Conservation (phyloP, 306 rosid species). For the Castanea mollissima region DNA sequence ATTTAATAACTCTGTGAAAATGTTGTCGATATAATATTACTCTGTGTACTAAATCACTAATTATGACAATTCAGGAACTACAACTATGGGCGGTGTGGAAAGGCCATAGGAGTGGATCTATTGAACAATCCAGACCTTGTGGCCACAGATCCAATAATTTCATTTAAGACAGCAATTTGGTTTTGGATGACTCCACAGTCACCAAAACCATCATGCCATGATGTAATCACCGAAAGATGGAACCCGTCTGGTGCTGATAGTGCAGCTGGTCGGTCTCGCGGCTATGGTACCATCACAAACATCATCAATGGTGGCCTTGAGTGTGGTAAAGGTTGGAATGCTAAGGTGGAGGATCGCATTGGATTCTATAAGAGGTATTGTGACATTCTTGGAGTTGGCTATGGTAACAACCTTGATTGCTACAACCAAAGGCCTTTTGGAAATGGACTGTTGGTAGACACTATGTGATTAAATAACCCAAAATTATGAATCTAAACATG, state of each 20-base stretch:
- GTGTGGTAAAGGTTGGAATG: constrained; percentile 30
- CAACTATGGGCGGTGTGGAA: constrained; percentile 59
- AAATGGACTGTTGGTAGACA: constrained; percentile 10
- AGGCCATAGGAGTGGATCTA: constrained; percentile 31
- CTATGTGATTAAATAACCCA: not conserved
- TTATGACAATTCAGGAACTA: constrained; percentile 42
- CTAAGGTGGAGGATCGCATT: constrained; percentile 28
- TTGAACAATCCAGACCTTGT: constrained; percentile 56
- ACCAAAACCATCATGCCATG: constrained; percentile 69
- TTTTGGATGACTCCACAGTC: constrained; percentile 76
- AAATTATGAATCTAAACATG: not conserved
- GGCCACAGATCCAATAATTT: constrained; percentile 33
- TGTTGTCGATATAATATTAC: too few species aligned
- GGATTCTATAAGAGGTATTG: constrained; percentile 46
- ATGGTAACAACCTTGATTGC: constrained; percentile 39
- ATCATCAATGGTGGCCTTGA: constrained; percentile 47
- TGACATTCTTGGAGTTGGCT: constrained; percentile 28
- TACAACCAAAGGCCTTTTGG: constrained; percentile 31
- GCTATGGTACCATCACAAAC: constrained; percentile 43
- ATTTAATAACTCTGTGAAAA: too few species aligned
- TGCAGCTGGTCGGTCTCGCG: constrained; percentile 34
- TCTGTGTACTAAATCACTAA: not conserved
- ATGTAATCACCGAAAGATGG: constrained; percentile 57
- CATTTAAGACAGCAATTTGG: constrained; percentile 75
- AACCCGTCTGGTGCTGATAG: constrained; percentile 43